Conservation (phyloP, 1,139 yeast species). For the Suhomyces choctaworum region DNA sequence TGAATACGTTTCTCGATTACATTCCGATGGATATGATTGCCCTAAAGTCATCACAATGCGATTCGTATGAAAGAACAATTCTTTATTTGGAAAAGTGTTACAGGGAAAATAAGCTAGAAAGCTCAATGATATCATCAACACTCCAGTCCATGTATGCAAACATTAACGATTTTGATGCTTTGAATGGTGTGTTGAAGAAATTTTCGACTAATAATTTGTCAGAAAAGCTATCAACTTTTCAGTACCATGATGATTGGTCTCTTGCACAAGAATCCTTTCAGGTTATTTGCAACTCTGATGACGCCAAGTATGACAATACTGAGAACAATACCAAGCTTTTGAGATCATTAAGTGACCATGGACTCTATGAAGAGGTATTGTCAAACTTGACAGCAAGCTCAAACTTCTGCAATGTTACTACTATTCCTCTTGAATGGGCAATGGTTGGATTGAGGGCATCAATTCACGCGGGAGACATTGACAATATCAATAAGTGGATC, state of each 20-base stretch:
- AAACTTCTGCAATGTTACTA: slow-evolving; percentile 23
- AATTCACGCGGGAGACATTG: slow-evolving; percentile 59
- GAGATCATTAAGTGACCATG: slow-evolving; percentile 43
- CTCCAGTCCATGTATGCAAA: slow-evolving; percentile 81
- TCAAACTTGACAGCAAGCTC: slow-evolving; percentile 33
- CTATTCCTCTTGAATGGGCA: slow-evolving; percentile 54
- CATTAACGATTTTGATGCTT: slow-evolving; percentile 85
- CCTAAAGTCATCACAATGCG: slow-evolving; percentile 75
- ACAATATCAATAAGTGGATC: slow-evolving; percentile 58
- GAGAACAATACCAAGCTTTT: slow-evolving; percentile 38
- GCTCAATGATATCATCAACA: slow-evolving; percentile 48
- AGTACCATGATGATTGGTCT: slow-evolving; percentile 84
- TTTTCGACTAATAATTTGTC: slow-evolving; percentile 69
- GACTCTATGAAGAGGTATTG: slow-evolving; percentile 43
- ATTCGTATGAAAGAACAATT: slow-evolving; percentile 86
- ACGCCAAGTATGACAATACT: slow-evolving; percentile 30
- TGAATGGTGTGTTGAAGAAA: slow-evolving; percentile 79
- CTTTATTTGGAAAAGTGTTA: slow-evolving; percentile 79
- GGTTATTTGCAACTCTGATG: slow-evolving; percentile 47
- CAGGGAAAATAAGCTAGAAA: slow-evolving; percentile 37
- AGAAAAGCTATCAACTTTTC: slow-evolving; percentile 76
- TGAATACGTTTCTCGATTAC: slow-evolving; percentile 48
- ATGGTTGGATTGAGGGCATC: slow-evolving; percentile 76
- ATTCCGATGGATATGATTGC: slow-evolving; percentile 77
- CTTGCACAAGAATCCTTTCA: slow-evolving; percentile 86